Evolutionary conservation across 495 filamentous ascomycete genomes (phyloP).

Genomic region (Schizothecium vesticola): DNA sequence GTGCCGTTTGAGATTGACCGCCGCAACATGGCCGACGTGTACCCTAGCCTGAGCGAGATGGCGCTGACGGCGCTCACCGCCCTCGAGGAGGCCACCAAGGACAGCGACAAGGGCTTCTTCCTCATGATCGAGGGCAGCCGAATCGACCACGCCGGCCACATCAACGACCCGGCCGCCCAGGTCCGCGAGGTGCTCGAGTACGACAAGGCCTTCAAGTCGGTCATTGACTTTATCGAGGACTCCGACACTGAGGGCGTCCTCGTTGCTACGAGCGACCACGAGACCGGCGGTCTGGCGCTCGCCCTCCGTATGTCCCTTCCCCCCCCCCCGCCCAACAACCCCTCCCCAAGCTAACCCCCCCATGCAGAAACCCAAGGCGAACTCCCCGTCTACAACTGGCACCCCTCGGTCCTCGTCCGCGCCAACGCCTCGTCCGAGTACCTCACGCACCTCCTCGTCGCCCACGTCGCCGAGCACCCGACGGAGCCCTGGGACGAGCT

Average conservation of each 20-base stretch:
- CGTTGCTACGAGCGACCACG: slow-evolving; percentile 88
- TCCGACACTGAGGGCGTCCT: slow-evolving; percentile 69
- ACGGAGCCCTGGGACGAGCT: slow-evolving; percentile 35
- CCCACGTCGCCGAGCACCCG: slow-evolving; percentile 43
- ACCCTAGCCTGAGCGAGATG: slow-evolving; percentile 92
- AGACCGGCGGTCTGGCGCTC: slow-evolving; percentile 81
- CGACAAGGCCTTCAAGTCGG: slow-evolving; percentile 74
- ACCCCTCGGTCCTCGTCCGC: slow-evolving; percentile 72
- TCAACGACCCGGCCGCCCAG: slow-evolving; percentile 91
- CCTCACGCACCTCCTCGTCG: slow-evolving; percentile 52
- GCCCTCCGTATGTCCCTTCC: slow-evolving; percentile 58
- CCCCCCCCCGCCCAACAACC: background rate
- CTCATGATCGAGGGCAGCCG: slow-evolving; percentile 95
- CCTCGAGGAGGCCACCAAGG: slow-evolving; percentile 74
- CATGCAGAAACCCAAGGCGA: slow-evolving; percentile 31
- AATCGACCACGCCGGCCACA: slow-evolving; percentile 94
- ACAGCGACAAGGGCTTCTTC: slow-evolving; percentile 92
- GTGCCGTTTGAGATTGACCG: slow-evolving; percentile 93
- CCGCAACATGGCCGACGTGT: slow-evolving; percentile 65
- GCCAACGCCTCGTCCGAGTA: slow-evolving; percentile 74
- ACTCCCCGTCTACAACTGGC: slow-evolving; percentile 70
- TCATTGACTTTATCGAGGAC: slow-evolving; percentile 76
- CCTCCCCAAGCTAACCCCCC: slow-evolving; percentile 2
- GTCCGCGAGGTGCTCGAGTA: slow-evolving; percentile 92
- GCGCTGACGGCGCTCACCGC: slow-evolving; percentile 71